A percentile compares a stretch with the other conserved stretches of the same genome.
These are phyloP conservation scores for Penium margaritaceum DNA, from an alignment of 139 green algal genomes.

Conservation along the genomic window DNA sequence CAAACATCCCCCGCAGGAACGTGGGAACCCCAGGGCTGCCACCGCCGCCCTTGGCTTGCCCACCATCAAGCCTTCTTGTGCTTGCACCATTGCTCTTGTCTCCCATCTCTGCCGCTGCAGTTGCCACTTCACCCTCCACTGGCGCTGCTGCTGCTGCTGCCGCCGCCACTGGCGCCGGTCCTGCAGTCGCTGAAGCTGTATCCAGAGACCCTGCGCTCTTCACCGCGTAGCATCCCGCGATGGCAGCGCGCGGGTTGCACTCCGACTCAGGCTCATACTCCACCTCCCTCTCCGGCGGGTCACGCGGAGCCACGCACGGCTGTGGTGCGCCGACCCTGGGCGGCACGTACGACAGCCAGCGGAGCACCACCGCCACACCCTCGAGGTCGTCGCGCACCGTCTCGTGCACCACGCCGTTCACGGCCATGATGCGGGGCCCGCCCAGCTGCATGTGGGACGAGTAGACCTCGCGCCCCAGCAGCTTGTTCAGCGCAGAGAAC, in stretches of 20 bases:
- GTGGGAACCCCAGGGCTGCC: slow-evolving; percentile 66
- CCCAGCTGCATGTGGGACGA: slow-evolving; percentile 90
- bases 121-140: no score
- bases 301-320: slow-evolving; percentile 55
- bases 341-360: slow-evolving; percentile 44
- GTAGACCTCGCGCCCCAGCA: slow-evolving; percentile 85
- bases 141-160: no score
- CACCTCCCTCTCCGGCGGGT: slow-evolving; percentile 62
- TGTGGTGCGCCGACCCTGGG: slow-evolving; percentile 48
- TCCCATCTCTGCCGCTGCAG: no score
- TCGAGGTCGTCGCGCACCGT: no score
- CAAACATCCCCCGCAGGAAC: slow-evolving; percentile 40
- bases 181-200: no score
- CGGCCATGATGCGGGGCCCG: slow-evolving; percentile 88
- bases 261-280: slow-evolving; percentile 24
- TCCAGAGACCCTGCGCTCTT: no score
- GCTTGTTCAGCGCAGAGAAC: slow-evolving; percentile 92
- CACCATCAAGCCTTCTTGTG: no score
- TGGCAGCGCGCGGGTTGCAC: slow-evolving; percentile 37
- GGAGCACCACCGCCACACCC: no score
- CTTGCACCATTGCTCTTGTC: no score
- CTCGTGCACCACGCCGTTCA: no score
- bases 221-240: not conserved
- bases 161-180: no score
- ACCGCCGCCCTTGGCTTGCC: no score